phyloP scores from a whole-genome alignment of 495 filamentous ascomycete genomes.

The Lasiosphaeria miniovina region DNA sequence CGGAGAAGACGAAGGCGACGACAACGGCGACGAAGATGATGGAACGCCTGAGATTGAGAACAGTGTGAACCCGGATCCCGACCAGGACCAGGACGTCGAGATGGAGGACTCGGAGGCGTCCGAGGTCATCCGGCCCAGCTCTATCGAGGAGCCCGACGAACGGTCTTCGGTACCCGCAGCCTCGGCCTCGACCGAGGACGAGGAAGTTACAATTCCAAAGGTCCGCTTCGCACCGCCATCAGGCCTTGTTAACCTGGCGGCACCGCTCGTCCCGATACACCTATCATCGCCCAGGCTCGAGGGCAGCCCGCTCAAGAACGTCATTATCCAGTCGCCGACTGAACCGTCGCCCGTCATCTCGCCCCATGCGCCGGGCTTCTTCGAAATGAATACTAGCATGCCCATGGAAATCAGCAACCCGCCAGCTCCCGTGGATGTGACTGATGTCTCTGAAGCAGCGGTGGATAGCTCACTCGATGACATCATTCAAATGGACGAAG shows the following conservation, averaged over 20 bases:
- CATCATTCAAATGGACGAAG: neutral
- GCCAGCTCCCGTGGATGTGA: neutral
- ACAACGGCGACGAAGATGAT: conserved; percentile 40
- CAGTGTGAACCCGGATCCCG: conserved; percentile 22
- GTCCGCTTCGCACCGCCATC: conserved; percentile 24
- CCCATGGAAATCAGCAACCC: conserved; percentile 13
- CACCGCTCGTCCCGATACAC: conserved; percentile 7
- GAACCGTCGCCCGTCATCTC: conserved; percentile 25
- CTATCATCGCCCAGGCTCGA: conserved; percentile 30
- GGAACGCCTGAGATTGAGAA: conserved; percentile 29
- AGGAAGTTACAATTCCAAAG: conserved; percentile 26
- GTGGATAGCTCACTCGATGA: neutral
- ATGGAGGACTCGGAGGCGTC: conserved; percentile 27
- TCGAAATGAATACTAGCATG: conserved; percentile 12
- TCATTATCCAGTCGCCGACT: conserved; percentile 37
- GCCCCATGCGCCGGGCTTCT: conserved; percentile 12
- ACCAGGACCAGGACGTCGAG: conserved; percentile 26
- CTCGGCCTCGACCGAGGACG: conserved; percentile 15
- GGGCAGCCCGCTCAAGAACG: conserved; percentile 48
- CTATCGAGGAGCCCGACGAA: conserved; percentile 30
- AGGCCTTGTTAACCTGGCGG: conserved; percentile 11
- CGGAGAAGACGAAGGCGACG: conserved; percentile 41
- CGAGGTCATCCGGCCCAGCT: conserved; percentile 20
- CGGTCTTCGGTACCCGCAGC: neutral
- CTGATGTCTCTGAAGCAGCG: conserved; percentile 7